Evolutionary conservation across 2,329 filamentous ascomycete species (phyloP).

Genomic region (Bisporella sp.): DNA sequence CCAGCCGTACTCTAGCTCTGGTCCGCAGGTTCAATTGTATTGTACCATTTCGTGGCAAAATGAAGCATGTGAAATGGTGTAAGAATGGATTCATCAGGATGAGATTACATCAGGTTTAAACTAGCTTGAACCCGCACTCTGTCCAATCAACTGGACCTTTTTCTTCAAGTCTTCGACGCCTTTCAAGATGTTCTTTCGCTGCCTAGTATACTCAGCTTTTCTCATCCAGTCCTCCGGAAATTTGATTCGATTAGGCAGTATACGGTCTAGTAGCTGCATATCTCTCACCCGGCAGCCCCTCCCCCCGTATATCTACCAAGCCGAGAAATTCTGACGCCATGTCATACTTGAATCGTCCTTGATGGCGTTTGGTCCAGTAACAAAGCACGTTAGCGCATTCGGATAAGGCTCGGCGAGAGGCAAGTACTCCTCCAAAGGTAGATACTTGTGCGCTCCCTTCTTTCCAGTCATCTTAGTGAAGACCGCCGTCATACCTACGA

Average conservation of each 20-base stretch:
- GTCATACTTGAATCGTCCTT: not conserved
- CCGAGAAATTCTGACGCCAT: not conserved
- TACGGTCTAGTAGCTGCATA: not conserved
- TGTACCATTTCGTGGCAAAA: too few relatives aligned
- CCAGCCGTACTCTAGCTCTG: too few relatives aligned
- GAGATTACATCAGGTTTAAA: not conserved
- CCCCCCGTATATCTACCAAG: too few relatives aligned
- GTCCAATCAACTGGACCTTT: not conserved
- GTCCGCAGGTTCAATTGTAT: too few relatives aligned
- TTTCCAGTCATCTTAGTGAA: constrained; percentile 5
- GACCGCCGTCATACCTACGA: not conserved
- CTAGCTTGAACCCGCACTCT: not conserved
- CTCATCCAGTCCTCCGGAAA: not conserved
- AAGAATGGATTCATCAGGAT: not conserved
- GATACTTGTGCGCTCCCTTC: not conserved
- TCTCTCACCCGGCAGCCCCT: too few relatives aligned
- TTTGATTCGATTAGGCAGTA: not conserved
- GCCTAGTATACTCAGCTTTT: not conserved
- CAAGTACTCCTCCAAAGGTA: not conserved
- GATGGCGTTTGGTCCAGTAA: not conserved
- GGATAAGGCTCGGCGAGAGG: not conserved
- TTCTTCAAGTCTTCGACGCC: not conserved
- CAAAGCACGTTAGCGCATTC: not conserved
- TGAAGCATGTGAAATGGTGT: too few relatives aligned
- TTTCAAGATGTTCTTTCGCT: not conserved